phyloP scores from a whole-genome alignment of 768 basidiomycete genomes.

The Mrakia frigida region DNA sequence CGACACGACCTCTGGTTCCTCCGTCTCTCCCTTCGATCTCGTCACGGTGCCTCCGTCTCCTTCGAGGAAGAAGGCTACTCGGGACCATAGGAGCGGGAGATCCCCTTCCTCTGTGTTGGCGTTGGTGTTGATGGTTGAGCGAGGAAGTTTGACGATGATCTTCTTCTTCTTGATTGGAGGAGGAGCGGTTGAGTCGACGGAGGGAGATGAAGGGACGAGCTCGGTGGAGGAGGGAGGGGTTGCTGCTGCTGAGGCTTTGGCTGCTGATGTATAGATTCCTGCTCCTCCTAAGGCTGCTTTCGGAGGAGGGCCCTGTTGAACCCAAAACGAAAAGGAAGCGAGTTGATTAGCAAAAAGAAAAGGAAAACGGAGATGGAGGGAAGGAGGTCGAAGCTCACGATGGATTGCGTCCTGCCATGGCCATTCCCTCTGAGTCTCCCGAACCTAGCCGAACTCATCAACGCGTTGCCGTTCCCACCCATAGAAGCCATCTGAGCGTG shows the following conservation, averaged over 20 bases:
- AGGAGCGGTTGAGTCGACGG: neutral
- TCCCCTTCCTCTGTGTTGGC: too few relatives aligned
- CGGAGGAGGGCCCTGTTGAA: conserved; percentile 17
- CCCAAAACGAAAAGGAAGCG: neutral
- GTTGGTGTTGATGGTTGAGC: neutral
- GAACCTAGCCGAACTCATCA: neutral
- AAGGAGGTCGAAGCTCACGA: neutral
- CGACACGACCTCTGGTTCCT: neutral
- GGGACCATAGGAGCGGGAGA: neutral
- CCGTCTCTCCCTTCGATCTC: neutral
- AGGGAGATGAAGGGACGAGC: neutral
- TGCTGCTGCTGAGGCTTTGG: neutral
- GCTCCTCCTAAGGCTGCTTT: conserved; percentile 23
- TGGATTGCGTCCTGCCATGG: neutral
- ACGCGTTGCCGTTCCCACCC: neutral
- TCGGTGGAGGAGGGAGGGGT: neutral
- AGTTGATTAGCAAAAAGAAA: too few relatives aligned
- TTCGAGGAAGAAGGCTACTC: neutral
- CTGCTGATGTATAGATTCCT: conserved; percentile 4
- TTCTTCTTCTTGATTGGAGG: conserved; percentile 6
- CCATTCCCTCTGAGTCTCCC: neutral
- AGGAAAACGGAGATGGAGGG: neutral
- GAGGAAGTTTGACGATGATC: conserved; percentile 17
- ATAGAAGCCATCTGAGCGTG: conserved; percentile 4
- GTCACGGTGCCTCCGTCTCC: neutral